These are phyloP conservation scores for Coemansia sp. DNA, from an alignment of 371 early-diverging fungal species.

Conservation along the genomic window DNA sequence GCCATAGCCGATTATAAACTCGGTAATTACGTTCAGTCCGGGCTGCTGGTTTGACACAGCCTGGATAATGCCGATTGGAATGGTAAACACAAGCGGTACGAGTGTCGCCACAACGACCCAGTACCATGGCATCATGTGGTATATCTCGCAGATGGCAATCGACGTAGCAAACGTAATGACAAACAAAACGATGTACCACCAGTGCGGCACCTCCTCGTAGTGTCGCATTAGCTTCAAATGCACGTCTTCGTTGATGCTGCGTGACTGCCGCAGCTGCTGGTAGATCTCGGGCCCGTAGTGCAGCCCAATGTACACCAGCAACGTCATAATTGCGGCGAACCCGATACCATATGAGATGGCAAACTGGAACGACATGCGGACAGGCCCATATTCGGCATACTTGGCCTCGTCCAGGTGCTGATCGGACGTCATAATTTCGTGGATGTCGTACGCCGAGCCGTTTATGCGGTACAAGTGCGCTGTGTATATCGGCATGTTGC, in stretches of 20 bases:
- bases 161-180: constrained; percentile 61
- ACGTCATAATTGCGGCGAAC: constrained; percentile 68
- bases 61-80: constrained; percentile 79
- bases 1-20: constrained; percentile 67
- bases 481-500: constrained; percentile 58
- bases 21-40: constrained; percentile 75
- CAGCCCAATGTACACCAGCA: constrained; percentile 65
- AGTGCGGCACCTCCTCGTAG: constrained; percentile 72
- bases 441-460: constrained; percentile 61
- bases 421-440: constrained; percentile 57
- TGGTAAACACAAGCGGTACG: constrained; percentile 62
- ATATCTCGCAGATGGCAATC: constrained; percentile 62
- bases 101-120: constrained; percentile 41
- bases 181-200: constrained; percentile 73
- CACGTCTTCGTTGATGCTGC: constrained; percentile 63
- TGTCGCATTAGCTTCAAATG: constrained; percentile 69
- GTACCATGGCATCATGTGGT: constrained; percentile 53
- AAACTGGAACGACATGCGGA: constrained; percentile 74
- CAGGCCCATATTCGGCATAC: constrained; percentile 69
- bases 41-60: constrained; percentile 69
- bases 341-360: constrained; percentile 68
- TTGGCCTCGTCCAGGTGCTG: constrained; percentile 60
- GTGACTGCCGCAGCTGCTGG: constrained; percentile 59
- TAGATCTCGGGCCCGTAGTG: constrained; percentile 69
- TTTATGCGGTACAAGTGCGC: constrained; percentile 52